Conservation (phyloP, 106 monocot species). For the Ottelia alismoides region DNA sequence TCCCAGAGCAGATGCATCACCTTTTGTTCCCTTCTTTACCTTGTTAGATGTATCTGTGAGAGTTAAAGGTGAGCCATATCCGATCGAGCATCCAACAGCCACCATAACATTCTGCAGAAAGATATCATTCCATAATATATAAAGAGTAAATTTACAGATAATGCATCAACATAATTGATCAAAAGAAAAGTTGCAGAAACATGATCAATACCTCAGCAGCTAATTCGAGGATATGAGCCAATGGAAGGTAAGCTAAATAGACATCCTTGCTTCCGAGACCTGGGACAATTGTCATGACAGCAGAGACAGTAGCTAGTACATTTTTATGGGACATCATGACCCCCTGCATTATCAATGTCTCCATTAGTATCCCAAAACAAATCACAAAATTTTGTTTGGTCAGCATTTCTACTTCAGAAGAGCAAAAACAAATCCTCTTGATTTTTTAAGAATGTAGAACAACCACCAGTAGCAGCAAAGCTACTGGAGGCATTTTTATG, state of each 20-base stretch:
- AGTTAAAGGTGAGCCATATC: constrained; percentile 93
- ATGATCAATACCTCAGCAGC: constrained; percentile 97
- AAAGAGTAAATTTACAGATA: no score
- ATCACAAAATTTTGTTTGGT: no score
- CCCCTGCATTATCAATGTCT: constrained; percentile 31
- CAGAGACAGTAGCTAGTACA: constrained; percentile 69
- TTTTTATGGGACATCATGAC: constrained; percentile 99
- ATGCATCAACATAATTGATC: no score
- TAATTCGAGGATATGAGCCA: constrained; percentile 98
- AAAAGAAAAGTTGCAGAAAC: no score
- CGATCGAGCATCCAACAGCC: constrained; percentile 75
- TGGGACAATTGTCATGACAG: constrained; percentile 97
- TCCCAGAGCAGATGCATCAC: constrained; percentile 77
- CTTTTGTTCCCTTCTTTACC: constrained; percentile 90
- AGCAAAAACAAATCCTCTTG: no score
- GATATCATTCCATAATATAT: no score
- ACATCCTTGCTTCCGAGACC: constrained; percentile 67
- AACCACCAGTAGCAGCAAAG: no score
- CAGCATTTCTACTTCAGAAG: no score
- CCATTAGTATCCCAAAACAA: no score
- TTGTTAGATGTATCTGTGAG: constrained; percentile 99
- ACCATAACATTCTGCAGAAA: constrained; percentile 60
- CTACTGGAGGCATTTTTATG: no score
- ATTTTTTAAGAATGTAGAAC: no score
- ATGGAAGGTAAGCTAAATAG: constrained; percentile 91